These are phyloP conservation scores for Mycena rebaudengoi DNA, from an alignment of 768 basidiomycete species.

Conservation along the genomic window DNA sequence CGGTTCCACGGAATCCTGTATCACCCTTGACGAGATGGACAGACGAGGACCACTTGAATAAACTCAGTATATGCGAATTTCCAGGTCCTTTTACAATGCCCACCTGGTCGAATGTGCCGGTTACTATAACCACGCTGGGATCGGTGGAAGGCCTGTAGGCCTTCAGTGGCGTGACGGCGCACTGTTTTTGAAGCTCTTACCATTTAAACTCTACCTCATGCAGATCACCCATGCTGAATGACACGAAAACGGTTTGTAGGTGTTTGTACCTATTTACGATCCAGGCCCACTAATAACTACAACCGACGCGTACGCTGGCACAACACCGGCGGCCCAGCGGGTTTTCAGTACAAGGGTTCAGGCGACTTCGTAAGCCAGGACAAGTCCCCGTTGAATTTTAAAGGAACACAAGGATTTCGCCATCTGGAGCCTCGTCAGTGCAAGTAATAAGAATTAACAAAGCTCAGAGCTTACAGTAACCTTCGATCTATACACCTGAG, in stretches of 20 bases:
- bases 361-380: not conserved
- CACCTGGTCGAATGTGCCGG: constrained; percentile 84
- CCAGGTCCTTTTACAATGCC: constrained; percentile 29
- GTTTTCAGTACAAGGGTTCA: too few species aligned
- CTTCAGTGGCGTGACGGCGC: constrained; percentile 42
- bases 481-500: constrained; percentile 55
- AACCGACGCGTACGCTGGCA: too few species aligned
- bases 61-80: not conserved
- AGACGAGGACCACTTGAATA: constrained; percentile 63
- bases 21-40: constrained; percentile 60
- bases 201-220: constrained; percentile 64
- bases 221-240: constrained; percentile 46
- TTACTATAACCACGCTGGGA: constrained; percentile 67
- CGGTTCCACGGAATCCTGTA: constrained; percentile 62
- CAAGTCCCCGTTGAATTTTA: constrained; percentile 41
- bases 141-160: constrained; percentile 74
- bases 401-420: constrained; percentile 51
- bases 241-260: not conserved
- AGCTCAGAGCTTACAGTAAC: constrained; percentile 46
- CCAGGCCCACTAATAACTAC: too few species aligned
- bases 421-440: constrained; percentile 33
- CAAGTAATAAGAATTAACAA: too few species aligned
- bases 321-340: too few species aligned
- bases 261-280: constrained; percentile 43
- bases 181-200: constrained; percentile 41